A percentile compares a stretch with the other conserved stretches of the same genome.
Evolutionary conservation across 305 asterid species (phyloP).

Genomic region (Andrographis paniculata): DNA sequence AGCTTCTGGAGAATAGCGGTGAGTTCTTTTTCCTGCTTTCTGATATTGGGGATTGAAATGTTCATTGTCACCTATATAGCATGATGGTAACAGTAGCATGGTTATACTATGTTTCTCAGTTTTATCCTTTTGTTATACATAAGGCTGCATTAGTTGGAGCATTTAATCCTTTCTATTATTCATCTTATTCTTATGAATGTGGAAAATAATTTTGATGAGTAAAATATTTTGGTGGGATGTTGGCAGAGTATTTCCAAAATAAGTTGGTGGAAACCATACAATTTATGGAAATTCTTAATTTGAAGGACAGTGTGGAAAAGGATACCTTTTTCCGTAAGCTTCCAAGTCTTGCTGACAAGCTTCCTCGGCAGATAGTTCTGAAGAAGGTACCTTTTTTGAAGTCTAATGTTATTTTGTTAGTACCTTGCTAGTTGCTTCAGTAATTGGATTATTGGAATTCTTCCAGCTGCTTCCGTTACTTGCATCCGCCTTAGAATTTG

Average conservation of each 20-base stretch:
- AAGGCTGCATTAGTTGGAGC: too few species aligned
- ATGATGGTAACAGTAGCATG: background rate
- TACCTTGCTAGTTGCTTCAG: background rate
- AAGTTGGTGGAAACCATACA: constrained; percentile 97
- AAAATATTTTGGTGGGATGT: constrained; percentile 19
- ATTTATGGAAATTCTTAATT: constrained; percentile 93
- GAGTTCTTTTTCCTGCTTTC: constrained; percentile 14
- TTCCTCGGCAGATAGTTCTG: constrained; percentile 89
- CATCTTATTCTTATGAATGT: background rate
- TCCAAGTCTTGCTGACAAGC: constrained; percentile 93
- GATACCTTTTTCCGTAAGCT: constrained; percentile 96
- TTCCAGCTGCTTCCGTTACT: constrained; percentile 89
- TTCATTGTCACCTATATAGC: background rate
- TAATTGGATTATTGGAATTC: constrained; percentile 16
- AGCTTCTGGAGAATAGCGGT: constrained; percentile 96
- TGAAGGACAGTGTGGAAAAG: constrained; percentile 98
- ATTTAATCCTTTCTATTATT: background rate
- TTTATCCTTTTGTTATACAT: too few species aligned
- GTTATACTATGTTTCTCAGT: background rate
- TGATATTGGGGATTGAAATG: background rate
- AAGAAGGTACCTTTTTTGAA: constrained; percentile 56
- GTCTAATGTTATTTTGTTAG: constrained; percentile 1
- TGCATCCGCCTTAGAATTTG: constrained; percentile 92
- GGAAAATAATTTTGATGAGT: background rate
- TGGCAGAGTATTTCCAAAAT: constrained; percentile 94